Evolutionary conservation across 73 alveolate species (phyloP).

Genomic region (Tetrahymena malaccensis): DNA sequence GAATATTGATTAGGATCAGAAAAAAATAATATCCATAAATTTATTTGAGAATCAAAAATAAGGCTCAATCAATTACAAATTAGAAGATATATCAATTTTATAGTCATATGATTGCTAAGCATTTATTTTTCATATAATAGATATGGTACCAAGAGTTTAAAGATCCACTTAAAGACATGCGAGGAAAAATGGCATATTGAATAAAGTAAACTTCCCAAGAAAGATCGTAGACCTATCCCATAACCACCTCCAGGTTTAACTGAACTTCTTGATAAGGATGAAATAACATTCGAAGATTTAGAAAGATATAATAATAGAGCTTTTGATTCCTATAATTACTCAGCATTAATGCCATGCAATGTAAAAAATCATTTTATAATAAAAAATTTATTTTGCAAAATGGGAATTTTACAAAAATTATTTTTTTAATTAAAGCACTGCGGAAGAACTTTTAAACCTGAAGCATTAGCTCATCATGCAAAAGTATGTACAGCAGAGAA

Average conservation of each 20-base stretch:
- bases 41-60: neutral
- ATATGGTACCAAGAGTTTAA: slow-evolving; percentile 51
- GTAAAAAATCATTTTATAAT: neutral
- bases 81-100: neutral
- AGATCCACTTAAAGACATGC: slow-evolving; percentile 72
- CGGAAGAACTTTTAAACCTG: slow-evolving; percentile 87
- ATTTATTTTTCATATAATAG: neutral
- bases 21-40: too few species aligned
- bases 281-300: slow-evolving; percentile 12
- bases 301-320: slow-evolving; percentile 62
- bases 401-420: too few species aligned
- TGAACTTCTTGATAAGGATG: slow-evolving; percentile 23
- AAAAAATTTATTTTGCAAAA: too few species aligned
- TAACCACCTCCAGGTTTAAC: slow-evolving; percentile 46
- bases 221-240: slow-evolving; percentile 49
- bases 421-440: slow-evolving; percentile 57
- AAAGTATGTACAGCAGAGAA: slow-evolving; percentile 56
- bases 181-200: slow-evolving; percentile 52
- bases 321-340: slow-evolving; percentile 51
- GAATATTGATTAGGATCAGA: neutral
- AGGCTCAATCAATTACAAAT: neutral
- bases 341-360: slow-evolving; percentile 21
- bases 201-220: slow-evolving; percentile 36
- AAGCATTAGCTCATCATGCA: slow-evolving; percentile 64
- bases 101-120: neutral